Evolutionary conservation across 805 yeast genomes (phyloP).

Genomic region (Saccharomycopsis babjevae): DNA sequence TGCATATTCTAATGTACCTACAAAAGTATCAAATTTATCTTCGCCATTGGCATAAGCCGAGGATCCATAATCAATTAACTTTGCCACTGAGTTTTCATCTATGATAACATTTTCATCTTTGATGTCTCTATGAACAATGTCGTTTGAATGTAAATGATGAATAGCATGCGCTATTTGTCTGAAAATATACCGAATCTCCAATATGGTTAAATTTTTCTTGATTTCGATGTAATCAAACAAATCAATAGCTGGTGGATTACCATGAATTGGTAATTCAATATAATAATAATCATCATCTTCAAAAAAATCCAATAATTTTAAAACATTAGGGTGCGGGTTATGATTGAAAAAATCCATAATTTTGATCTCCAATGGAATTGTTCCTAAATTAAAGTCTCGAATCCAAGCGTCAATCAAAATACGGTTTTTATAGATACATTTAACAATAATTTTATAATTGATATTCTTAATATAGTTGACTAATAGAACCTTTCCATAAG

Average conservation of each 20-base stretch:
- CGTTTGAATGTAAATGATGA: conserved; percentile 71
- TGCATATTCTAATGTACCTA: conserved; percentile 95
- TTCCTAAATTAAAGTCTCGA: conserved; percentile 80
- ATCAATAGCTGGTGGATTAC: conserved; percentile 83
- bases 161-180: conserved; percentile 72
- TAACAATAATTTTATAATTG: conserved; percentile 61
- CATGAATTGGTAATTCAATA: conserved; percentile 86
- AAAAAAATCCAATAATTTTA: conserved; percentile 79
- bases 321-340: conserved; percentile 79
- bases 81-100: conserved; percentile 69
- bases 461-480: conserved; percentile 59
- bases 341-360: conserved; percentile 73
- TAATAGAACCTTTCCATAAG: conserved; percentile 87
- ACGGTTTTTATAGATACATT: conserved; percentile 84
- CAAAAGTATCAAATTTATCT: conserved; percentile 72
- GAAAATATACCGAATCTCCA: conserved; percentile 69
- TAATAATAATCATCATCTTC: conserved; percentile 88
- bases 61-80: conserved; percentile 89
- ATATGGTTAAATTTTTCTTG: conserved; percentile 68
- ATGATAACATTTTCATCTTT: conserved; percentile 92
- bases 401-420: conserved; percentile 97
- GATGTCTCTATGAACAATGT: conserved; percentile 88
- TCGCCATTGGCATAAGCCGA: conserved; percentile 94
- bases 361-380: conserved; percentile 94
- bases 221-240: conserved; percentile 86